A percentile compares a stretch with the other conserved stretches of the same genome.
These are phyloP conservation scores for Physaria fendleri DNA, from an alignment of 345 rosid species.

Conservation along the genomic window DNA sequence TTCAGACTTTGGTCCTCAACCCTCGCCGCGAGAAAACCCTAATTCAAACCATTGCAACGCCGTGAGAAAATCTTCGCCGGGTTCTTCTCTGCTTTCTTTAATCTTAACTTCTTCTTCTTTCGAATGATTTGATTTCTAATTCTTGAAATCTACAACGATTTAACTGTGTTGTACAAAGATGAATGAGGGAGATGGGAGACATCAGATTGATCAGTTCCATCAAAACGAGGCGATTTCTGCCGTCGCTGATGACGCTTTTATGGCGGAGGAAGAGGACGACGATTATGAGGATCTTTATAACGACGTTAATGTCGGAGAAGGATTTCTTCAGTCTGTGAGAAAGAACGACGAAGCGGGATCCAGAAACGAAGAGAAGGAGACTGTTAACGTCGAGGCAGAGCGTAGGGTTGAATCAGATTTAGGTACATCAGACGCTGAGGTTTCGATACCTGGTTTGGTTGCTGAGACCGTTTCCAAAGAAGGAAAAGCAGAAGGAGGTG, in stretches of 20 bases:
- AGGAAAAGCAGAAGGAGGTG: slow-evolving; percentile 1
- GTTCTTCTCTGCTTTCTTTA: no score
- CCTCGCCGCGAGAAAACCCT: slow-evolving; percentile 27
- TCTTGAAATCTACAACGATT: no score
- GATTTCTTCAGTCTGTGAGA: slow-evolving; percentile 53
- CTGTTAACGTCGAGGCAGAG: slow-evolving; percentile 1
- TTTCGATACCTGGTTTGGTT: slow-evolving; percentile 35
- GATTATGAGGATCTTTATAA: slow-evolving; percentile 78
- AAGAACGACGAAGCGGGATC: slow-evolving; percentile 46
- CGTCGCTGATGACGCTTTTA: slow-evolving; percentile 58
- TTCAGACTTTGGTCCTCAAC: no score
- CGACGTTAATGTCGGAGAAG: slow-evolving; percentile 80
- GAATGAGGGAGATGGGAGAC: slow-evolving; percentile 47
- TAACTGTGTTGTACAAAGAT: no score
- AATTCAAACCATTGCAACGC: slow-evolving; percentile 30
- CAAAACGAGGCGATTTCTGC: slow-evolving; percentile 65
- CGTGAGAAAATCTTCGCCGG: no score
- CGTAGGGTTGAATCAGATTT: slow-evolving; percentile 23
- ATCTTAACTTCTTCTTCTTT: no score
- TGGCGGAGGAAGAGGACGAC: slow-evolving; percentile 66
- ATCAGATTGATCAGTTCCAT: slow-evolving; percentile 59
- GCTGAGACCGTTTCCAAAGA: slow-evolving; percentile 31
- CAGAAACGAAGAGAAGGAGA: slow-evolving; percentile 24
- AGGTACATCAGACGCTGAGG: slow-evolving; percentile 23
- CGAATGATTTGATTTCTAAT: no score